Conservation (phyloP, 345 rosid species). For the Boechera divaricarpa region DNA sequence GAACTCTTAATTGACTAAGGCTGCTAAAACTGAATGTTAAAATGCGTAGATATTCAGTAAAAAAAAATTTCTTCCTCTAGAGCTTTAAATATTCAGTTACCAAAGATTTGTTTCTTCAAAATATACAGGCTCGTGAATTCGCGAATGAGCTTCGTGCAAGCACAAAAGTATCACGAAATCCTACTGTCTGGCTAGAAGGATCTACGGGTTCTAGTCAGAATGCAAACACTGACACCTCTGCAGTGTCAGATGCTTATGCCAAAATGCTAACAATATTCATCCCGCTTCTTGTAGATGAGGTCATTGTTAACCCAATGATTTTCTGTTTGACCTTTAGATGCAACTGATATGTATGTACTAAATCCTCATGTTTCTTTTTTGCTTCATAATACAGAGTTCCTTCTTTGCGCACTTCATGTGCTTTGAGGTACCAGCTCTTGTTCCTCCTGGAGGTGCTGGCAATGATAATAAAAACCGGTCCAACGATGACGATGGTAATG, state of each 20-base stretch:
- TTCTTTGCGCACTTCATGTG: constrained; percentile 99
- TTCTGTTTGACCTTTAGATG: constrained; percentile 22
- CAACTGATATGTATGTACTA: constrained; percentile 16
- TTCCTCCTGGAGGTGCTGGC: constrained; percentile 75
- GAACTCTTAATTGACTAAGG: not conserved
- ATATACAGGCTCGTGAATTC: constrained; percentile 89
- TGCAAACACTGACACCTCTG: constrained; percentile 74
- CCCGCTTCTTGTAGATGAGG: constrained; percentile 99
- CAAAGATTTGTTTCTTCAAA: constrained; percentile 1
- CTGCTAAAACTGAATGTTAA: constrained; percentile 20
- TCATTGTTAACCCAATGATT: constrained; percentile 41
- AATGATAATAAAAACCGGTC: constrained; percentile 66
- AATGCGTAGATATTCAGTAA: constrained; percentile 1
- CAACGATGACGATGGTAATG: constrained; percentile 58
- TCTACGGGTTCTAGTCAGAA: constrained; percentile 79
- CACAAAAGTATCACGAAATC: constrained; percentile 93
- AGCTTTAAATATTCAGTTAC: constrained; percentile 6
- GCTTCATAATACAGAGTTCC: constrained; percentile 79
- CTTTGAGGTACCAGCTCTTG: constrained; percentile 97
- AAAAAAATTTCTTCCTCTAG: not conserved
- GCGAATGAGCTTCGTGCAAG: constrained; percentile 99
- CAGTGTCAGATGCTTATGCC: constrained; percentile 96
- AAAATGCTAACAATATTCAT: constrained; percentile 95
- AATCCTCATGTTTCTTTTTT: constrained; percentile 28
- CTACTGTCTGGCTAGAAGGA: constrained; percentile 97